Percentiles rank a stretch among this genome's conserved stretches.
These are phyloP conservation scores for Iberis pinnata DNA, from an alignment of 345 rosid species.

Conservation along the genomic window DNA sequence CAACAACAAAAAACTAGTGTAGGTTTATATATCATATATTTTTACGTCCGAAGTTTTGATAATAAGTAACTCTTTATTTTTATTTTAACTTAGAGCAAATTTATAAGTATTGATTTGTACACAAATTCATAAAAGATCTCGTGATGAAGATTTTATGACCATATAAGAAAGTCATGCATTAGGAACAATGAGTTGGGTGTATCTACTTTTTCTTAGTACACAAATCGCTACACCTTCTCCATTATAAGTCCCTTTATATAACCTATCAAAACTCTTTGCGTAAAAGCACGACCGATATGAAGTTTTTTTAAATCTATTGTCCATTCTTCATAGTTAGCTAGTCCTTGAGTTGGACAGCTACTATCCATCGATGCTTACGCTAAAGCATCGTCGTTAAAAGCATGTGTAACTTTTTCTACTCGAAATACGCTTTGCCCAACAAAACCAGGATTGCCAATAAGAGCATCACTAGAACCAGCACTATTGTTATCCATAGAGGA, in stretches of 20 bases:
- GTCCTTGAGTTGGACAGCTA: conserved; percentile 41
- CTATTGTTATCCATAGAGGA: conserved; percentile 57
- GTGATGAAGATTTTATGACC: too few relatives aligned
- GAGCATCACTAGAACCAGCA: conserved; percentile 54
- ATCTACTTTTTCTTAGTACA: too few relatives aligned
- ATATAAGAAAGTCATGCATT: too few relatives aligned
- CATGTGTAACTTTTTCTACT: conserved; percentile 35
- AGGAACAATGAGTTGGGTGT: too few relatives aligned
- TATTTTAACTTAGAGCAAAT: too few relatives aligned
- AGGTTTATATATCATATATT: too few relatives aligned
- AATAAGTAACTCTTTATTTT: too few relatives aligned
- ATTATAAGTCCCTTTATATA: conserved; percentile 38
- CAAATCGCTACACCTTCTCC: conserved; percentile 40
- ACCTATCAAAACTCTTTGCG: conserved; percentile 53
- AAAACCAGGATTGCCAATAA: conserved; percentile 47
- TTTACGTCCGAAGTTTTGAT: too few relatives aligned
- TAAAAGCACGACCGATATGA: conserved; percentile 46
- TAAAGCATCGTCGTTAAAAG: conserved; percentile 44
- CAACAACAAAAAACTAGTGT: too few relatives aligned
- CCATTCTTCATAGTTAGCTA: conserved; percentile 15
- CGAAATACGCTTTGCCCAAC: conserved; percentile 46
- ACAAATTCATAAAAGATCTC: too few relatives aligned
- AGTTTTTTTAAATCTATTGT: conserved; percentile 43
- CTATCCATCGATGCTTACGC: conserved; percentile 48
- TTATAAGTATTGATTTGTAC: too few relatives aligned